Conservation (phyloP, 768 basidiomycete genomes). For the Neoboletus subvelutipes region DNA sequence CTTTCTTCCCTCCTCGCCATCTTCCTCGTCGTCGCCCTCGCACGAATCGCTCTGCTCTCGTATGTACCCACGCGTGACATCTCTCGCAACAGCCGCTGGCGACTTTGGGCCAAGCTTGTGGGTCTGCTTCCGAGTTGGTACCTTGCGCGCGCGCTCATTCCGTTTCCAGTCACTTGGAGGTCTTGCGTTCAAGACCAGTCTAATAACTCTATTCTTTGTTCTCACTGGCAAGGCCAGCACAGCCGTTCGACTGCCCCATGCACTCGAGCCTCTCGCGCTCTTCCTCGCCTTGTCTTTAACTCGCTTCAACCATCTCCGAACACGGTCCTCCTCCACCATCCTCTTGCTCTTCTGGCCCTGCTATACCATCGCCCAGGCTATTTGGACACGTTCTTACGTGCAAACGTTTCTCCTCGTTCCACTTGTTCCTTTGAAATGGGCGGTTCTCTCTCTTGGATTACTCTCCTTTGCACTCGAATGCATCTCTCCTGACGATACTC, state of each 20-base stretch:
- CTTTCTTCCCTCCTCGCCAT: constrained; percentile 51
- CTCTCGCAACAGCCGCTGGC: constrained; percentile 47
- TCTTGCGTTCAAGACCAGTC: constrained; percentile 47
- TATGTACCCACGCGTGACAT: constrained; percentile 30
- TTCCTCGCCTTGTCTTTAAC: constrained; percentile 51
- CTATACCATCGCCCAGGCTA: constrained; percentile 47
- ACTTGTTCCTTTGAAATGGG: constrained; percentile 46
- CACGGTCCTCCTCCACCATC: constrained; percentile 65
- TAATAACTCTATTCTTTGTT: constrained; percentile 43
- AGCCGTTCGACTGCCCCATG: constrained; percentile 49
- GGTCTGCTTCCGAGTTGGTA: constrained; percentile 26
- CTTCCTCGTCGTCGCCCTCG: constrained; percentile 43
- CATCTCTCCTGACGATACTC: constrained; percentile 58
- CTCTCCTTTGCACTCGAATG: constrained; percentile 66
- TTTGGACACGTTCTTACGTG: constrained; percentile 64
- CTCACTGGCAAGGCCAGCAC: constrained; percentile 32
- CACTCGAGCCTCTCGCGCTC: constrained; percentile 58
- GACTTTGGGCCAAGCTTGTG: constrained; percentile 68
- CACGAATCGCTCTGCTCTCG: constrained; percentile 36
- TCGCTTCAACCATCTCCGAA: constrained; percentile 67
- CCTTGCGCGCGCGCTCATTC: not conserved
- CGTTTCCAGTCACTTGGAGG: constrained; percentile 44
- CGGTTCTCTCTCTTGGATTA: constrained; percentile 44
- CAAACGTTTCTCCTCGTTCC: constrained; percentile 31
- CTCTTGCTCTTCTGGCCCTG: constrained; percentile 83